Conservation (phyloP, 192 early-diverging fungal species). For the Coemansia sp. region DNA sequence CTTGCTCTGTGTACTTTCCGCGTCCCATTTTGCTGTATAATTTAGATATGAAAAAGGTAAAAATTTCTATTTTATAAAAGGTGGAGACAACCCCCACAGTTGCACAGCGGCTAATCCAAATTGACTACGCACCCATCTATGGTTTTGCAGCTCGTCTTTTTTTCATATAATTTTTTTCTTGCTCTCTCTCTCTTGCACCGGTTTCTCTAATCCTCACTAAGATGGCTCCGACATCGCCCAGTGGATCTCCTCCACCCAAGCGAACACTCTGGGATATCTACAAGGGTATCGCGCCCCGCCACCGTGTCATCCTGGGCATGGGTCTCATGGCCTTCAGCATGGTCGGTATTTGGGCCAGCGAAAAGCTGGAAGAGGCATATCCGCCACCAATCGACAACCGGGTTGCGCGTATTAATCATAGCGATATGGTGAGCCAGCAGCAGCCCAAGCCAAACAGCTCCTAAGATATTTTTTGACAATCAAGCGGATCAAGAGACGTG, state of each 20-base stretch:
- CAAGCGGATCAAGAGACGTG: not conserved
- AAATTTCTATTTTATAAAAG: too few species aligned
- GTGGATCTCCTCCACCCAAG: constrained; percentile 14
- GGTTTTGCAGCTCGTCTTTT: too few species aligned
- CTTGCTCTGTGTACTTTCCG: constrained; percentile 50
- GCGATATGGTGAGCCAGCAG: constrained; percentile 12
- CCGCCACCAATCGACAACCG: constrained; percentile 42
- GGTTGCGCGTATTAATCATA: constrained; percentile 33
- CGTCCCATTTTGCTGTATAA: constrained; percentile 32
- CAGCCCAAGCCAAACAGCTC: constrained; percentile 1
- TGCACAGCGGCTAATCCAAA: too few species aligned
- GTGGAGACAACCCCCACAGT: too few species aligned
- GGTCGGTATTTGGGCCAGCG: constrained; percentile 53
- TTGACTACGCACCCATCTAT: too few species aligned
- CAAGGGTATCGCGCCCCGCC: constrained; percentile 50
- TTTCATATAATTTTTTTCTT: too few species aligned
- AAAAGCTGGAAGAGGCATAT: constrained; percentile 42
- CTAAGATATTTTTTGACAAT: not conserved
- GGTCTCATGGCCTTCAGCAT: constrained; percentile 57
- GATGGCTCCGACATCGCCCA: not conserved
- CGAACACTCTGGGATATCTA: constrained; percentile 49
- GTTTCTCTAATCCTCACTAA: too few species aligned
- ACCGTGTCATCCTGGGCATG: constrained; percentile 54
- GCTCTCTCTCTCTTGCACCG: not conserved
- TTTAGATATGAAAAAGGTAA: not conserved